A percentile compares a stretch with the other conserved stretches of the same genome.
These are phyloP conservation scores for Metarhizium brunneum DNA, from an alignment of 2,329 filamentous ascomycete species.

Conservation along the genomic window DNA sequence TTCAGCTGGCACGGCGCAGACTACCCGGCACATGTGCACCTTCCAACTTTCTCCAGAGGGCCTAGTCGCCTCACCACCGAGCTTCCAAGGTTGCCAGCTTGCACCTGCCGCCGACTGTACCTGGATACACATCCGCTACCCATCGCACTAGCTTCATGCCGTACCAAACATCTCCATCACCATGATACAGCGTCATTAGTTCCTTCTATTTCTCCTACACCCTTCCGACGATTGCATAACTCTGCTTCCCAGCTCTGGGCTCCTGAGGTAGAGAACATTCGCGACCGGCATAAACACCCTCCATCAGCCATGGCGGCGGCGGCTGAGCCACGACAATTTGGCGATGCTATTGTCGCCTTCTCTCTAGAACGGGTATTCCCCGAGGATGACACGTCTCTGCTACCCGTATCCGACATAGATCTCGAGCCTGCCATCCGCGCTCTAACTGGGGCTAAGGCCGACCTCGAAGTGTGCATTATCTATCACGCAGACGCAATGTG, in stretches of 20 bases:
- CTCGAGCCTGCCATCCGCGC: conserved; percentile 30
- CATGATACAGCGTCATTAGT: not conserved
- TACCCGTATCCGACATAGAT: conserved; percentile 27
- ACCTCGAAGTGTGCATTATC: conserved; percentile 27
- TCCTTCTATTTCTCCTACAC: not conserved
- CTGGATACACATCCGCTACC: not conserved
- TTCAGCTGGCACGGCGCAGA: too few species aligned
- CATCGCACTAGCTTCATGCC: not conserved
- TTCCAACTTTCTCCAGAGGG: too few species aligned
- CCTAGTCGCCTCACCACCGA: not conserved
- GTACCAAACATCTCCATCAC: not conserved
- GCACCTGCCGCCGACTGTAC: not conserved
- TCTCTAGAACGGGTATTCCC: conserved; percentile 31
- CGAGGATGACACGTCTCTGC: conserved; percentile 26
- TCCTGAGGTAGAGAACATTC: not conserved
- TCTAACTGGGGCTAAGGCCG: conserved; percentile 24
- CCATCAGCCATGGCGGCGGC: conserved; percentile 20
- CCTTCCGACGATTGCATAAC: not conserved
- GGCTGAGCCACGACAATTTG: conserved; percentile 22
- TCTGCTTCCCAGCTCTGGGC: not conserved
- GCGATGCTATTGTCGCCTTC: conserved; percentile 31
- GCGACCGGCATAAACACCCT: not conserved
- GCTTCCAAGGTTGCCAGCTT: not conserved
- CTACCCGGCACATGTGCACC: too few species aligned
- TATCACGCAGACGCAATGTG: not conserved